These are phyloP conservation scores for Meredithiella fracta DNA, from an alignment of 2,329 filamentous ascomycete genomes.

Conservation along the genomic window DNA sequence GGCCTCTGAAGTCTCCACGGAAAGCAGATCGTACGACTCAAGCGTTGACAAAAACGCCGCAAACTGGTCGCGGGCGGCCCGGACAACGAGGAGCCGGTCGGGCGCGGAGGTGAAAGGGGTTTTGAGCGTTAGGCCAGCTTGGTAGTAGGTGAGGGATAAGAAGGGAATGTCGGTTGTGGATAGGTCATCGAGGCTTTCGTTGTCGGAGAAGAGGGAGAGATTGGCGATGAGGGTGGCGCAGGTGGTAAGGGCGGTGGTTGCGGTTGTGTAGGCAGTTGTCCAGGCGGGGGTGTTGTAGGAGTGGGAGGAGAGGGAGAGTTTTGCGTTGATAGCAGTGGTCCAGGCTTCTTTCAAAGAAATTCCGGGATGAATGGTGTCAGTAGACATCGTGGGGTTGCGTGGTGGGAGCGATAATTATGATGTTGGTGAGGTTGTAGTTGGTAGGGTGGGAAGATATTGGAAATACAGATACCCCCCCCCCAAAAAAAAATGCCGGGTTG, in stretches of 20 bases:
- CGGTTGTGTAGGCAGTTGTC: constrained; percentile 47
- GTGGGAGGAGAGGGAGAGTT: constrained; percentile 42
- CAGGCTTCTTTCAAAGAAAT: constrained; percentile 35
- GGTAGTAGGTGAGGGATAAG: constrained; percentile 57
- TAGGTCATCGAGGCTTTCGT: constrained; percentile 78
- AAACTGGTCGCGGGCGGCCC: constrained; percentile 50
- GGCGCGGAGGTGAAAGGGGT: constrained; percentile 34
- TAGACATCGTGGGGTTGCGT: constrained; percentile 7
- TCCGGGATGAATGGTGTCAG: constrained; percentile 22
- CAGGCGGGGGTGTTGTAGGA: constrained; percentile 50
- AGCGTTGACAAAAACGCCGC: constrained; percentile 62
- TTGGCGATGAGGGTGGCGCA: constrained; percentile 53
- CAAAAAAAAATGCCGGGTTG: constrained; percentile 5
- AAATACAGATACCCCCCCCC: constrained; percentile 8
- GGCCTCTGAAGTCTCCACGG: constrained; percentile 45
- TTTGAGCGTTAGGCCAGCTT: constrained; percentile 65
- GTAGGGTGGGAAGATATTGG: not conserved
- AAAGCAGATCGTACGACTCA: constrained; percentile 63
- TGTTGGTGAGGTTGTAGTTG: not conserved
- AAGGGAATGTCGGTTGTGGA: constrained; percentile 74
- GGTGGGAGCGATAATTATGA: not conserved
- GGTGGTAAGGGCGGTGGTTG: constrained; percentile 56
- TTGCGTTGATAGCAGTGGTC: constrained; percentile 33
- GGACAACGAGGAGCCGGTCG: constrained; percentile 47
- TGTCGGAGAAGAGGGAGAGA: constrained; percentile 73